Base-by-base conservation (phyloP, 805 yeast species). In the Candida coquimbonensis region DNA sequence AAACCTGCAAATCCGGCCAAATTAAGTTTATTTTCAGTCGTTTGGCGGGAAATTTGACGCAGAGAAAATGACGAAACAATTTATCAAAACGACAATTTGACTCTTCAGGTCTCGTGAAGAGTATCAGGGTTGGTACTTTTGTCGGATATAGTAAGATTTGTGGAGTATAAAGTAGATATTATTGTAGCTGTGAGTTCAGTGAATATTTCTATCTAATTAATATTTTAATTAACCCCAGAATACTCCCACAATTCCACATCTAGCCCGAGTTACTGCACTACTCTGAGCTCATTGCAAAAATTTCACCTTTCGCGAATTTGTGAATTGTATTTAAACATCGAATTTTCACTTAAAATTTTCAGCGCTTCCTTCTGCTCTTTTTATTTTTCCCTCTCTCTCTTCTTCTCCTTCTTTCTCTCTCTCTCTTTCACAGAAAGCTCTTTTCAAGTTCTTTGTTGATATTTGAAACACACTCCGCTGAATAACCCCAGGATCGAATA, bases 361-460 rank as follows among this genome's bases (percentile, higher is more conserved):
- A 24, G 9, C 31, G 12, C 9, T 11, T 29, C 13, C 31, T 29
- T 29, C 13, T 5, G 3, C 13, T 19, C 36, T 52, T 46, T 51
- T 52, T 43, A 37, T 53, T 52, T 57, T 43, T 45, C 31, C 14
- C 31, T 56, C 53, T 51, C 50, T 34, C 56, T 21, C 31, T 29
- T 29, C 13, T 5, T 9, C 13, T 19, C 36, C 51, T 46, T 51
- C 51, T 43, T 36, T 53, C 52, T 57, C 42, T 45, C 31, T 13
- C 31, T 56, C 53, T 51, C 50, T 34, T 56, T 21, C 24, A 3
- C 62, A 57, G 61, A 56, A 58, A 56, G 56, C 61, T 53, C 60
- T 54, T 56, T 49, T 53, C 45, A 42, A 47, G 47, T 46, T 44
- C 46, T 47, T 44, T 44, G 42, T 44, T 47, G 50, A 38, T 44